A percentile compares a stretch with the other conserved stretches of the same genome.
phyloP scores from a whole-genome alignment of 106 monocot genomes.

The Hemerocallis citrina region DNA sequence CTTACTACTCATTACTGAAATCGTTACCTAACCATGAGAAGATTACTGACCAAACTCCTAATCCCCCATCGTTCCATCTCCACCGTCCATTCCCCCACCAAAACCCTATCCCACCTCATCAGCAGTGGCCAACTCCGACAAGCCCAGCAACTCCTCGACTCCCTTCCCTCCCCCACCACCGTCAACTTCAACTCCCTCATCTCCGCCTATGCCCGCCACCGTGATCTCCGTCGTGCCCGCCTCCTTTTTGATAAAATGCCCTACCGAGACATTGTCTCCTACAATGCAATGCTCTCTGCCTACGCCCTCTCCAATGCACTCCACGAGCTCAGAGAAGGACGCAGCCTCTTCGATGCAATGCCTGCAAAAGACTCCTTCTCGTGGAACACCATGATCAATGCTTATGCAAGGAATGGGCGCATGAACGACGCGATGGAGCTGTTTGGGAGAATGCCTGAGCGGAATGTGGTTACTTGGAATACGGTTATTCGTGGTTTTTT shows the following conservation, averaged over 20 bases:
- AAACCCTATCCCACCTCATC: constrained; percentile 41
- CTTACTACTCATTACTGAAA: no score
- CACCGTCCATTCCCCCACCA: constrained; percentile 20
- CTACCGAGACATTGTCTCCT: constrained; percentile 46
- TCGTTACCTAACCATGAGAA: no score
- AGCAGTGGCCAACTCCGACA: constrained; percentile 32
- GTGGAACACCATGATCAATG: constrained; percentile 75
- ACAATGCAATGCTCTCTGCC: constrained; percentile 58
- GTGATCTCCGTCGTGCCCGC: constrained; percentile 35
- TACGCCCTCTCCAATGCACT: constrained; percentile 24
- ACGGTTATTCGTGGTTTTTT: constrained; percentile 58
- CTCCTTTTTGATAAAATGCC: constrained; percentile 66
- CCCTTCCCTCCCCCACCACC: constrained; percentile 31
- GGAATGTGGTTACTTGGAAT: constrained; percentile 65
- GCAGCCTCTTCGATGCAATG: constrained; percentile 58
- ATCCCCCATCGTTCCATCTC: neutral
- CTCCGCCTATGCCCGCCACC: constrained; percentile 25
- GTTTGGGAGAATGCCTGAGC: constrained; percentile 57
- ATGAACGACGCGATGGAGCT: constrained; percentile 45
- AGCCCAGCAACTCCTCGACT: constrained; percentile 49
- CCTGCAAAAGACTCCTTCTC: constrained; percentile 37
- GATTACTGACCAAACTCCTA: no score
- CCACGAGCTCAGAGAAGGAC: constrained; percentile 30
- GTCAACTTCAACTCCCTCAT: constrained; percentile 70
- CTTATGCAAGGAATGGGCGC: constrained; percentile 31